Base-by-base conservation (phyloP, 257 asterid genomes). In the Forsythia suspensa region DNA sequence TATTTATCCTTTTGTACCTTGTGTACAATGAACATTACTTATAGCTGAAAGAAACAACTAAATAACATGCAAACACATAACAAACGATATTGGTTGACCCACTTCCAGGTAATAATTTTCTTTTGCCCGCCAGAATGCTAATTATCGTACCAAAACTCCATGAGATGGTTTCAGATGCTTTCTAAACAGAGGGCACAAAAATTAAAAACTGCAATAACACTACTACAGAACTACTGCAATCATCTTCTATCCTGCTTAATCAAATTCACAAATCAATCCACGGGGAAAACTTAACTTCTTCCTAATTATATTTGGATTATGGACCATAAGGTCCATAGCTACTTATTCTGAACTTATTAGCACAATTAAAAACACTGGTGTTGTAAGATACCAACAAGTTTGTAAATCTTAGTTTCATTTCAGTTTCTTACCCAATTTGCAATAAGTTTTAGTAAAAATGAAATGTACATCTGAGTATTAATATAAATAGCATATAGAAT, bases 1-100 rank as follows among this genome's bases (percentile, higher is more conserved):
- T 13, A 44, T 44, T 44, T 44, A 44, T 44, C 52, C 52, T 44
- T 48, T 48, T 13, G 57, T 48, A 13, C 18, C 57, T 48, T 48
- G 1, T 4, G 59, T 48, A 16, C 59, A 48, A 15, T 13, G 15
- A 48, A n/a, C 59, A 48, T 48, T 15, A 38, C 34, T 29, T 36
- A 69, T 16, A 76, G 68, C 77, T 72, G 40, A 80, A 61, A 11
- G 61, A n/a, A n/a, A 39, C 67, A 70, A 9, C 24, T 34, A 20
- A 10, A 40, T 52, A 48, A 74, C 40, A 51, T 72, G 68, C 38
- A 69, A 39, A 79, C 11, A 20, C 4, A 76, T 10, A 70, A 52
- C 42, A 59, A 40, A 76, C 73, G 34, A 34, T 29, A 29, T 29
- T 29, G 34, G 34, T 29, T 29, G 34, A 29, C 34, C 34, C 34